A percentile compares a stretch with the other conserved stretches of the same genome.
Conservation (phyloP, 192 early-diverging fungal species). For the Coemansia sp. region DNA sequence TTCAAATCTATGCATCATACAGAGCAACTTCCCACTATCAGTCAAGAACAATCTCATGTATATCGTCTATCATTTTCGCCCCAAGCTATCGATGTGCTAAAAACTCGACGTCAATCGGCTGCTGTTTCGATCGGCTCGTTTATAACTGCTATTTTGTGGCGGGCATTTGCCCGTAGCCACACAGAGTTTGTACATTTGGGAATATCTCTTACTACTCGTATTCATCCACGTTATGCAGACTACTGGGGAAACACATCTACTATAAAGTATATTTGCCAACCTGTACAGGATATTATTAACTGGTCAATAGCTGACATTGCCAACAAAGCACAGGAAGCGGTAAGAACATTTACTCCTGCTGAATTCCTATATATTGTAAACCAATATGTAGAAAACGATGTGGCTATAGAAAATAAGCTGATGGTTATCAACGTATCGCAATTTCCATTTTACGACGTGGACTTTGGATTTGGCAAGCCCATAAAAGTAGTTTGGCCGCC, state of each 20-base stretch:
- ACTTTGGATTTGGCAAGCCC: constrained; percentile 24
- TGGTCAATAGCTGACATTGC: not conserved
- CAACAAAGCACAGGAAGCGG: not conserved
- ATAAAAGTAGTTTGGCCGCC: constrained; percentile 13
- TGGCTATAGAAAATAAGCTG: not conserved
- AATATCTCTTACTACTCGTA: constrained; percentile 15
- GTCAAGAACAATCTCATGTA: too few relatives aligned
- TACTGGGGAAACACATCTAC: constrained; percentile 27
- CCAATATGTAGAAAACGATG: not conserved
- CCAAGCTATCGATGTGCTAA: not conserved
- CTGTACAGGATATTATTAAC: not conserved
- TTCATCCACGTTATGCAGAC: constrained; percentile 5
- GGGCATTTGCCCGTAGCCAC: not conserved
- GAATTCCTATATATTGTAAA: constrained; percentile 18
- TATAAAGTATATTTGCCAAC: constrained; percentile 5
- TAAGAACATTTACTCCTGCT: constrained; percentile 4
- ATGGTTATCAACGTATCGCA: constrained; percentile 17
- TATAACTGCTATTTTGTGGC: constrained; percentile 26
- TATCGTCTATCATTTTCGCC: constrained; percentile 9
- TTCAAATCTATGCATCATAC: too few relatives aligned
- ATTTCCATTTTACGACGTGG: constrained; percentile 12
- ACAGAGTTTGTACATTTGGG: constrained; percentile 1
- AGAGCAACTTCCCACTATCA: too few relatives aligned
- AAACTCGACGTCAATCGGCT: not conserved
- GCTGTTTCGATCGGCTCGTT: constrained; percentile 15